Base-by-base conservation (phyloP, 225 moss, liverwort and hornwort genomes). In the Sphagnum contortum region DNA sequence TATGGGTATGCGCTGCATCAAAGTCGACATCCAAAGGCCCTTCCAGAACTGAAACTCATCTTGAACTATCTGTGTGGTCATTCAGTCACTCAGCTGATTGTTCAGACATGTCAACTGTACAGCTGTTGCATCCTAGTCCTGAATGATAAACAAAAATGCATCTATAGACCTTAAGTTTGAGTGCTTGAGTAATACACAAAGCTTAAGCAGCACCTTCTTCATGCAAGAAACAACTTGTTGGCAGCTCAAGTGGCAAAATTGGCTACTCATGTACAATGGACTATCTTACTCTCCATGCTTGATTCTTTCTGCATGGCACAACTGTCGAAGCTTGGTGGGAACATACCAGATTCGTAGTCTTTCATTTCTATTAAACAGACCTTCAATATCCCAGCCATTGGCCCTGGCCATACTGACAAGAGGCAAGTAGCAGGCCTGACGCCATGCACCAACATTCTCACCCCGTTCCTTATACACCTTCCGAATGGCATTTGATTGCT, bases 301-400 rank as follows among this genome's bases (percentile, higher is more conserved):
- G 10, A 77, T 82, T 65, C 83, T 87, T 67, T 87, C 87, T 72
- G 65, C 55, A 66, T 87, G 87, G 74, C 87, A 87, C 77, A 80
- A 83, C 72, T 87, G 87, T 64, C 82, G 72, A 61, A 87, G 83
- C 71, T 78, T 83, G 13, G 82, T 87, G 51, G 87, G 87, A 61
- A 87, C 87, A 87, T 87, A 87, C 87, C 87, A 87, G 68, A 87
- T 87, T 66, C 82, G 77, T 48, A 87, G 70, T 57, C 78, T 83
- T 64, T 87, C 87, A 68, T 83, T 83, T 56, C 80, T 73, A 68
- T 83, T 87, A 57, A 87, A 87, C 45, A 87, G 77, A 49, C 87
- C 87, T 63, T 87, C 87, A 60, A 87, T 87, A 71, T 87, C 87
- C 87, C 87, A 87, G 11, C 75, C 77, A 60, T 78, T 83, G 12